Evolutionary conservation across 2,329 filamentous ascomycete species (phyloP).

Genomic region (Trichoderma sp.): DNA sequence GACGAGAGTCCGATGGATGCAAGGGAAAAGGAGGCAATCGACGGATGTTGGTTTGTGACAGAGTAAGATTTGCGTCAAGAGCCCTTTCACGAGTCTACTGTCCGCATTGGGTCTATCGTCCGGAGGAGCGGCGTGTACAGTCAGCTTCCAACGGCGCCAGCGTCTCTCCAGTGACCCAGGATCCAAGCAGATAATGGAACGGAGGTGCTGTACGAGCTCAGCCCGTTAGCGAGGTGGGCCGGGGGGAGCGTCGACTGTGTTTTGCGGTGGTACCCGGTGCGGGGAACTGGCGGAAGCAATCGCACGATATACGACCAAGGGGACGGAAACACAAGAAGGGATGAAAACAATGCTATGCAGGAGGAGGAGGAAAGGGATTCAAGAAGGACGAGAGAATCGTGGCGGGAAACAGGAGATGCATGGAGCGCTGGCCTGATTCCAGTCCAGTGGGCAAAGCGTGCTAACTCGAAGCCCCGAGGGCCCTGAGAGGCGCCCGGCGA

Average conservation of each 20-base stretch:
- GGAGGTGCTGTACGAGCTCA: not conserved
- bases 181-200: constrained; percentile 13
- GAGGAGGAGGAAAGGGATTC: not conserved
- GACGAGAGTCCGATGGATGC: constrained; percentile 1
- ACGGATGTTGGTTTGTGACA: not conserved
- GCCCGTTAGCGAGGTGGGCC: constrained; percentile 17
- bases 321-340: not conserved
- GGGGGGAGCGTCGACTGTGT: not conserved
- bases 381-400: not conserved
- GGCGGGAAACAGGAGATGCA: not conserved
- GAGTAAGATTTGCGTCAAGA: constrained; percentile 2
- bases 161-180: constrained; percentile 16
- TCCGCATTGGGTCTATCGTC: constrained; percentile 10
- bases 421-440: not conserved
- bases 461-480: not conserved
- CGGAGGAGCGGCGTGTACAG: constrained; percentile 5
- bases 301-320: not conserved
- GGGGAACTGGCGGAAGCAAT: not conserved
- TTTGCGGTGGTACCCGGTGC: not conserved
- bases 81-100: constrained; percentile 4
- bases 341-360: not conserved
- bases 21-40: not conserved
- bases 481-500: constrained; percentile 9
- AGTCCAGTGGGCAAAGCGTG: not conserved
- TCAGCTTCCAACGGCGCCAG: not conserved